phyloP scores from a whole-genome alignment of 2,329 filamentous ascomycete genomes.

The Monilinia polystroma region DNA sequence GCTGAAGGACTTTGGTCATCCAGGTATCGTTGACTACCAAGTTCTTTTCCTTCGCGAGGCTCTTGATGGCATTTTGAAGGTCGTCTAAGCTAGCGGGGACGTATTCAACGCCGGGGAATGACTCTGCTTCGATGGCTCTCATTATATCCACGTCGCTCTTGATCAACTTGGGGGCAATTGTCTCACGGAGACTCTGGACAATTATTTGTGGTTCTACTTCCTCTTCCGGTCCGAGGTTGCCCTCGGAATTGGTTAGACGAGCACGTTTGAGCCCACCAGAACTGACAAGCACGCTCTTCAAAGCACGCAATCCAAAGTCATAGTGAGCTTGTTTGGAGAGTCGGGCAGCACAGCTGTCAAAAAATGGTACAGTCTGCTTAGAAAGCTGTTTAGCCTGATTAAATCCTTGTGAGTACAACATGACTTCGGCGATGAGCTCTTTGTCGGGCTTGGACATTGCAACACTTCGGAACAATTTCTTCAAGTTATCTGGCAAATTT shows the following conservation, averaged over 20 bases:
- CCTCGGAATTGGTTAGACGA: conserved; percentile 61
- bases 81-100: conserved; percentile 81
- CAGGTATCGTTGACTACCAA: conserved; percentile 89
- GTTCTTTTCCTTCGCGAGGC: conserved; percentile 79
- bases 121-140: conserved; percentile 75
- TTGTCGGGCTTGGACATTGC: conserved; percentile 99
- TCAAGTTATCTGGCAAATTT: conserved; percentile 96
- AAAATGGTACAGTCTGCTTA: conserved; percentile 96
- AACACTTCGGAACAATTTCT: conserved; percentile 98
- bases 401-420: conserved; percentile 99
- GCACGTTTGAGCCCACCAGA: conserved; percentile 93
- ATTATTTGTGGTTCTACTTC: conserved; percentile 94
- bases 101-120: conserved; percentile 92
- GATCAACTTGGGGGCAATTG: conserved; percentile 96
- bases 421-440: conserved; percentile 98
- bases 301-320: conserved; percentile 93
- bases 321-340: conserved; percentile 98
- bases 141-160: conserved; percentile 88
- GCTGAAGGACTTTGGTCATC: conserved; percentile 95
- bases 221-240: conserved; percentile 62
- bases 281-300: conserved; percentile 98
- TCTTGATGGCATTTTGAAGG: conserved; percentile 76
- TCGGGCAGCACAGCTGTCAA: conserved; percentile 78
- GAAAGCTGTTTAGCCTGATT: conserved; percentile 92
- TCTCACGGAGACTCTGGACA: conserved; percentile 96